Conservation (phyloP, 2,329 filamentous ascomycete genomes). For the Leptographium procerum region DNA sequence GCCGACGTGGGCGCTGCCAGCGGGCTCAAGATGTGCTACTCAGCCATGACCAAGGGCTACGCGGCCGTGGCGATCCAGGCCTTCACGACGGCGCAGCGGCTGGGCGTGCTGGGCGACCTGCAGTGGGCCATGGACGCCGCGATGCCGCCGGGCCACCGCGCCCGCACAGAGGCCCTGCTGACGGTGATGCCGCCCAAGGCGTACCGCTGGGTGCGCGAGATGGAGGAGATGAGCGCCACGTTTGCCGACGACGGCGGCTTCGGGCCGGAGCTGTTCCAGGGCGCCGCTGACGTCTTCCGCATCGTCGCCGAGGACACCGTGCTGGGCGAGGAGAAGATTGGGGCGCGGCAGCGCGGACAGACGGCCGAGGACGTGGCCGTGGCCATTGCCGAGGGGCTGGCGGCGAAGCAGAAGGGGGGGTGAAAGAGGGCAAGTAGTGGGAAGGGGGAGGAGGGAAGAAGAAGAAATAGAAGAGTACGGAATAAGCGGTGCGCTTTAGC, state of each 20-base stretch:
- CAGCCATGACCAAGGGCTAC: slow-evolving; percentile 50
- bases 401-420: not conserved
- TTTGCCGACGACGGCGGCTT: slow-evolving; percentile 56
- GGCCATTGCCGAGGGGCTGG: slow-evolving; percentile 15
- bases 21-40: slow-evolving; percentile 57
- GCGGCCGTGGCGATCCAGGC: slow-evolving; percentile 59
- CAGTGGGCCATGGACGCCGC: slow-evolving; percentile 37
- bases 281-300: slow-evolving; percentile 50
- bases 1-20: slow-evolving; percentile 41
- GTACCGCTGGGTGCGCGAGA: slow-evolving; percentile 67
- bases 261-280: slow-evolving; percentile 40
- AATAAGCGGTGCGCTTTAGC: not conserved
- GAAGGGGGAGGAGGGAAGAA: not conserved
- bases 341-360: slow-evolving; percentile 41
- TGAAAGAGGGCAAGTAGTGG: no score
- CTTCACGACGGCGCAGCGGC: slow-evolving; percentile 53
- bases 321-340: slow-evolving; percentile 47
- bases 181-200: slow-evolving; percentile 59
- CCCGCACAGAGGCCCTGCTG: slow-evolving; percentile 30
- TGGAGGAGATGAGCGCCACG: slow-evolving; percentile 62
- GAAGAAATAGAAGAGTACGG: not conserved
- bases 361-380: slow-evolving; percentile 30
- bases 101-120: slow-evolving; percentile 52
- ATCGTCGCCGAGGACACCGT: slow-evolving; percentile 50
- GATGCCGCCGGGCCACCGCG: slow-evolving; percentile 34